A percentile compares a stretch with the other conserved stretches of the same genome.
Evolutionary conservation across 805 yeast genomes (phyloP).

Genomic region (Lachancea waltii): DNA sequence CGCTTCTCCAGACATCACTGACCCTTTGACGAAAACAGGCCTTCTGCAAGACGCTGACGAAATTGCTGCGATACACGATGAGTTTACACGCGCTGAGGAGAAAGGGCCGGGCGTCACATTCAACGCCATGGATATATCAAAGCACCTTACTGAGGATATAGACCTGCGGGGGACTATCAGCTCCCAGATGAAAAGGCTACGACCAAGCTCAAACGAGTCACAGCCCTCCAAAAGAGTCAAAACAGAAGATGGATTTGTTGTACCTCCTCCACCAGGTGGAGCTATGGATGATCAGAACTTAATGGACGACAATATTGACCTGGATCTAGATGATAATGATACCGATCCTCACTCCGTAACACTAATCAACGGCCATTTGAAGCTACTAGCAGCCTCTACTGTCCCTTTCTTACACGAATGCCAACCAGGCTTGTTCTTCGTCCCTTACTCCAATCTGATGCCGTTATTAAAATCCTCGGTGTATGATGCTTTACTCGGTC

Average conservation of each 20-base stretch:
- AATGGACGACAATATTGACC: slow-evolving; percentile 29
- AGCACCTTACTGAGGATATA: slow-evolving; percentile 36
- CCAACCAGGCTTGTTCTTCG: slow-evolving; percentile 49
- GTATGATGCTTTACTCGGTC: slow-evolving; percentile 51
- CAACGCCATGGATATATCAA: slow-evolving; percentile 40
- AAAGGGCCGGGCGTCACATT: slow-evolving; percentile 32
- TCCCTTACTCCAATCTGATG: slow-evolving; percentile 53
- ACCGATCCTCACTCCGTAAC: slow-evolving; percentile 28
- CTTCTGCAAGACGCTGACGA: slow-evolving; percentile 45
- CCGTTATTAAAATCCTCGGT: slow-evolving; percentile 42
- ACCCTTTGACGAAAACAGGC: slow-evolving; percentile 43
- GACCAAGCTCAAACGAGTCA: slow-evolving; percentile 20
- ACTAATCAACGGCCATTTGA: slow-evolving; percentile 58
- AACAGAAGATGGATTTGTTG: slow-evolving; percentile 35
- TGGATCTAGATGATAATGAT: slow-evolving; percentile 31
- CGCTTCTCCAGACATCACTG: slow-evolving; percentile 38
- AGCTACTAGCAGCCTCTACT: slow-evolving; percentile 45
- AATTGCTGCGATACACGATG: slow-evolving; percentile 23
- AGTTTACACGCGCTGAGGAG: slow-evolving; percentile 29
- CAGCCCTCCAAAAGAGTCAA: slow-evolving; percentile 35
- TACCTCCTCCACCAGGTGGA: slow-evolving; percentile 26
- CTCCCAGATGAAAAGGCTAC: slow-evolving; percentile 36
- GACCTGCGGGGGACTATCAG: slow-evolving; percentile 43
- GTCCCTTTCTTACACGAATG: slow-evolving; percentile 57
- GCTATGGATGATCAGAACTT: slow-evolving; percentile 22